Conservation (phyloP, 1,284 basidiomycete genomes). For the Xerocomus amazonicus region DNA sequence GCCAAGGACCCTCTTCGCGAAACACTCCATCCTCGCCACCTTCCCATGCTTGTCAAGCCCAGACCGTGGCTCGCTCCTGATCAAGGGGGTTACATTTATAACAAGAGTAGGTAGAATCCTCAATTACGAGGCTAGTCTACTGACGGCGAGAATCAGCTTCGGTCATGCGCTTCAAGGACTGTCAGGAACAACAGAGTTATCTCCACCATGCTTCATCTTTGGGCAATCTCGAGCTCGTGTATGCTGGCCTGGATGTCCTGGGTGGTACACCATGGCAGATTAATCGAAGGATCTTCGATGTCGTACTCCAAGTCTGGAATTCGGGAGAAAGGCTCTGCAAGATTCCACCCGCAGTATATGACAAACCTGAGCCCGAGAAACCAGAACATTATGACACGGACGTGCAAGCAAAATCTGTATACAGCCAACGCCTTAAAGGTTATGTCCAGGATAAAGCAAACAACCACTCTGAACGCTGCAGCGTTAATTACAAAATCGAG, state of each 20-base stretch:
- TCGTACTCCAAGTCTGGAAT: constrained; percentile 84
- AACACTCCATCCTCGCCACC: constrained; percentile 86
- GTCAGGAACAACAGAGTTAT: constrained; percentile 81
- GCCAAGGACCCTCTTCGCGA: constrained; percentile 75
- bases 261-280: constrained; percentile 91
- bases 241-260: constrained; percentile 87
- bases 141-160: constrained; percentile 40
- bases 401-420: constrained; percentile 59
- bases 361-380: constrained; percentile 61
- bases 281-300: constrained; percentile 74
- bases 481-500: constrained; percentile 96
- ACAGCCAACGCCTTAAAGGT: constrained; percentile 57
- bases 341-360: constrained; percentile 66
- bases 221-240: constrained; percentile 83
- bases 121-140: background rate
- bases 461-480: constrained; percentile 90
- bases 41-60: constrained; percentile 94
- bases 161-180: constrained; percentile 94
- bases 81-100: constrained; percentile 83
- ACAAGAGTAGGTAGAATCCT: constrained; percentile 51
- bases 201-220: constrained; percentile 72
- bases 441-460: constrained; percentile 66
- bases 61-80: constrained; percentile 82
- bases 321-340: constrained; percentile 70
- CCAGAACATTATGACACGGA: constrained; percentile 66